A percentile compares a stretch with the other conserved stretches of the same genome.
These are phyloP conservation scores for Amanita pseudoporphyria DNA, from an alignment of 768 basidiomycete species.

Conservation along the genomic window DNA sequence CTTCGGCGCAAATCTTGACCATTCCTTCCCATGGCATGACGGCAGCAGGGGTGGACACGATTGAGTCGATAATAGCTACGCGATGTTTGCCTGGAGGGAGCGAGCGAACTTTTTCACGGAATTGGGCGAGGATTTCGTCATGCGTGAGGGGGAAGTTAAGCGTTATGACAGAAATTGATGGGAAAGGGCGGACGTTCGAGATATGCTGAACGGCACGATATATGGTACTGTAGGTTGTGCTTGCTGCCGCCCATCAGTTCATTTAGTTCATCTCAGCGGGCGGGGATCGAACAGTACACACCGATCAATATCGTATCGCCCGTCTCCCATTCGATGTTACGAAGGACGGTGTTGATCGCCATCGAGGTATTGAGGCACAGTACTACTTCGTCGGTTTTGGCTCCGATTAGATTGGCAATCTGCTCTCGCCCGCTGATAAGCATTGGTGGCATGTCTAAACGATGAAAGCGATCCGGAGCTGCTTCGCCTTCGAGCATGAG, in stretches of 20 bases:
- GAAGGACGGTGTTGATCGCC: constrained; percentile 56
- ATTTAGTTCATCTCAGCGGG: neutral
- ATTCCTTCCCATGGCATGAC: constrained; percentile 65
- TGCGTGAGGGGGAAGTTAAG: constrained; percentile 51
- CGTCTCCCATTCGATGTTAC: constrained; percentile 57
- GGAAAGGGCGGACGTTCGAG: constrained; percentile 44
- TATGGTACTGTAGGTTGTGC: constrained; percentile 45
- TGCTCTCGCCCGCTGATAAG: constrained; percentile 31
- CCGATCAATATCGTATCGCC: constrained; percentile 60
- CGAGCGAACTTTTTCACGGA: constrained; percentile 26
- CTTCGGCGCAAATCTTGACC: constrained; percentile 52
- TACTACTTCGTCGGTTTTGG: constrained; percentile 45
- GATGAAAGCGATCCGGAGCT: constrained; percentile 49
- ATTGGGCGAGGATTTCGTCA: constrained; percentile 40
- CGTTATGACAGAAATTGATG: constrained; percentile 36
- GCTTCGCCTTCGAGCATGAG: constrained; percentile 34
- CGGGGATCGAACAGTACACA: too few relatives aligned
- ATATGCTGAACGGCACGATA: constrained; percentile 41
- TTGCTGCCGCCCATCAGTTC: constrained; percentile 15
- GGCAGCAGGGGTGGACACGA: constrained; percentile 51
- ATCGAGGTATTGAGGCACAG: constrained; percentile 53
- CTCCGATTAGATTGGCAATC: constrained; percentile 43
- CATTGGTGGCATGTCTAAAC: constrained; percentile 23
- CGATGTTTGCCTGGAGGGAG: constrained; percentile 34
- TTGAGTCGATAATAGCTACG: constrained; percentile 55